Evolutionary conservation across 805 yeast genomes (phyloP), one percentile per base, ranked within the genome.

Genomic region (Metschnikowia dekortorum): DNA sequence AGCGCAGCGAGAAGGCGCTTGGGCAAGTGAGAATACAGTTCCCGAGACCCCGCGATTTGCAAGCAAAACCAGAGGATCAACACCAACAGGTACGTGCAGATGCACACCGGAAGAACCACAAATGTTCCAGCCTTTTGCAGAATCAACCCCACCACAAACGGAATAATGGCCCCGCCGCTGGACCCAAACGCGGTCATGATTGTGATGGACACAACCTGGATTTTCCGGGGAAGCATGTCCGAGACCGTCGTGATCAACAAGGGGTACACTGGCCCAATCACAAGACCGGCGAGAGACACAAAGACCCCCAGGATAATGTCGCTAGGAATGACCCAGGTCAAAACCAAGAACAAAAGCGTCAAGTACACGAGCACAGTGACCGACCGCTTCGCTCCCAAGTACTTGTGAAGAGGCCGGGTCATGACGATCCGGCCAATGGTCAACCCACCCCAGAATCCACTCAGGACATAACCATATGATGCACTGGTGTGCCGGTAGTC

Each of bases 381-480:
- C 3, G 57, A 48, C 11, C 59, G 47, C 7, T 60, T 47, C 13
- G 59, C 61, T 2, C 65, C 64, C 16, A 54, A 26, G 6, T 10
- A 39, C 34, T 48, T 57, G 53, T 59, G 56, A 7, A 57, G 40
- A 7, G 56, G 51, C 8, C 58, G 51, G n/a, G 65, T 61, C 44
- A 59, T 36, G 26, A 48, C 41, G 22, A 59, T 51, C 11, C 65
- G 41, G 3, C 64, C 65, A 6, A 61, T 30, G 2, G 63, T 61
- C n/a, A 61, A 52, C n/a, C 65, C 64, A 1, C 60, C 61, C 62
- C 62, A 61, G 49, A 59, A 61, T 0, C 64, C 65, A 37, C 60
- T 56, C 54, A 59, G 59, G 14, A 59, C 63, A 39, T 61, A 61
- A 1, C 64, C 64, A 29, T 53, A 55, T 1, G 57, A 51, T n/a